Percentiles rank a stretch among this genome's conserved stretches.
Conservation (phyloP, 495 filamentous ascomycete species). For the Talaromyces nanjingensis region DNA sequence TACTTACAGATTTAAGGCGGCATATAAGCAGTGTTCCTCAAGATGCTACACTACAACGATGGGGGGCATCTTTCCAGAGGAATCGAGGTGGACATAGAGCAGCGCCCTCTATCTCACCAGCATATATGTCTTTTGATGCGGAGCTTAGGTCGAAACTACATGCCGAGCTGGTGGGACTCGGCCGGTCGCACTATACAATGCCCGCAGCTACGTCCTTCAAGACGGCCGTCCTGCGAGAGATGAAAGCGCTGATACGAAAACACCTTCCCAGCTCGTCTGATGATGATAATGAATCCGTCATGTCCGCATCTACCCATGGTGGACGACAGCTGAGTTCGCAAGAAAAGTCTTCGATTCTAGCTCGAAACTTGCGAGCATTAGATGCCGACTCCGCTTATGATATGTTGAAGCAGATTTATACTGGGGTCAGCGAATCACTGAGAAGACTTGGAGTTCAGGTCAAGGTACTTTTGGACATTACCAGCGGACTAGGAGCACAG, state of each 20-base stretch:
- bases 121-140: constrained; percentile 66
- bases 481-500: constrained; percentile 57
- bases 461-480: constrained; percentile 93
- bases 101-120: constrained; percentile 58
- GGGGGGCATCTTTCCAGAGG: constrained; percentile 55
- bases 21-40: constrained; percentile 73
- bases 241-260: constrained; percentile 76
- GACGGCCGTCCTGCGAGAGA: constrained; percentile 79
- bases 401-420: constrained; percentile 77
- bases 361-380: constrained; percentile 83
- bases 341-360: constrained; percentile 82
- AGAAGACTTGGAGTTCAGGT: constrained; percentile 81
- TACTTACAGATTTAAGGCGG: constrained; percentile 71
- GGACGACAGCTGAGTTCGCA: constrained; percentile 67
- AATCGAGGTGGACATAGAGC: constrained; percentile 60
- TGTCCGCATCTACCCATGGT: constrained; percentile 76
- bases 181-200: constrained; percentile 67
- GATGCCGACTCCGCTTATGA: constrained; percentile 79
- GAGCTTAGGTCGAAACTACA: constrained; percentile 60
- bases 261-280: constrained; percentile 87
- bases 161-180: constrained; percentile 66
- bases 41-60: constrained; percentile 71
- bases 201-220: constrained; percentile 79
- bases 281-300: constrained; percentile 85
- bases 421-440: constrained; percentile 77